These are phyloP conservation scores for Globisporangium uncinulatum DNA, from an alignment of 352 stramenopile genomes.

Conservation along the genomic window DNA sequence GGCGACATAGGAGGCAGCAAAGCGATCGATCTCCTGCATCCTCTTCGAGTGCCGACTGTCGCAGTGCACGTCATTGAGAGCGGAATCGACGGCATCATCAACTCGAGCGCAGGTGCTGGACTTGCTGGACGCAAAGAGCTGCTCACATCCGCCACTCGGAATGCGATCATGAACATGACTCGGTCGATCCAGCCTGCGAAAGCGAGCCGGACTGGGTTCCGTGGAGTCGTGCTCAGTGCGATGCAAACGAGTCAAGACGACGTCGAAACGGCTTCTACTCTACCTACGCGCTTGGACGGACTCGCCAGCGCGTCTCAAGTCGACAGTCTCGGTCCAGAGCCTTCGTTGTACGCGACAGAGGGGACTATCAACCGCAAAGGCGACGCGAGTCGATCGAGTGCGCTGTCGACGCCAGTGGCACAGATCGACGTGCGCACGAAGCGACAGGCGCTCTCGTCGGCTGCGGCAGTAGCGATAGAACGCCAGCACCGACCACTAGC, in stretches of 20 bases:
- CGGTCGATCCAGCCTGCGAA: not conserved
- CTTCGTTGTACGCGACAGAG: not conserved
- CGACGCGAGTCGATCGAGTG: not conserved
- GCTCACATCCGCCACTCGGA: constrained; percentile 2
- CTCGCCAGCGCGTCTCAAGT: not conserved
- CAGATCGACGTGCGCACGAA: not conserved
- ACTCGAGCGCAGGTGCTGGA: not conserved
- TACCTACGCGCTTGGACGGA: not conserved
- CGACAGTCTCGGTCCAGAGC: not conserved
- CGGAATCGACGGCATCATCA: constrained; percentile 12
- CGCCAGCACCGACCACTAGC: not conserved
- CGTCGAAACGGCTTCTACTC: not conserved
- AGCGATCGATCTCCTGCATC: not conserved
- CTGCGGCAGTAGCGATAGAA: not conserved
- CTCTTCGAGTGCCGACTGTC: not conserved
- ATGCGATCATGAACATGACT: constrained; percentile 9
- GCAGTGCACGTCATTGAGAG: constrained; percentile 13
- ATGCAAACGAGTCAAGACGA: constrained; percentile 3
- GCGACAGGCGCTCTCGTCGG: not conserved
- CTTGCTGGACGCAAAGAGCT: not conserved
- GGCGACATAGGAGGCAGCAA: not conserved
- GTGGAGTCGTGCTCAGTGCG: constrained; percentile 10
- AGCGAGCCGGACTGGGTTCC: not conserved
- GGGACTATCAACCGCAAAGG: constrained; percentile 4
- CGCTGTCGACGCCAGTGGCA: not conserved